Evolutionary conservation across 1,284 basidiomycete genomes (phyloP).

Genomic region (Athelia psychrophila): DNA sequence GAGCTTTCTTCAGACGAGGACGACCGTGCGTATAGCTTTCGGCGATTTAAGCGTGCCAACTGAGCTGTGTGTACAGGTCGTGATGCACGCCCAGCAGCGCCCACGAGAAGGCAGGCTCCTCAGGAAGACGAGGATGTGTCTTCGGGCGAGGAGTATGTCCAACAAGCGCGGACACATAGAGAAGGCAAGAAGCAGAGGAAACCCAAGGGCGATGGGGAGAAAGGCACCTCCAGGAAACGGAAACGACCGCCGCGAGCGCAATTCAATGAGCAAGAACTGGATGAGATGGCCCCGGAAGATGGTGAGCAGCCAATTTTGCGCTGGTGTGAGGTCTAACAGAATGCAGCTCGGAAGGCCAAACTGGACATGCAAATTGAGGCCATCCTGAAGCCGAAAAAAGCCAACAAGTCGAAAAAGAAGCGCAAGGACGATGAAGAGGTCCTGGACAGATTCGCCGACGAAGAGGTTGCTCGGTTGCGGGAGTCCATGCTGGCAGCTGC

Average conservation of each 20-base stretch:
- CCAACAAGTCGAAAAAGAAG: slow-evolving; percentile 62
- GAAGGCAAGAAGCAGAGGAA: slow-evolving; percentile 46
- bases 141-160: slow-evolving; percentile 66
- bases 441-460: slow-evolving; percentile 88
- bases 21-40: slow-evolving; percentile 33
- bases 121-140: slow-evolving; percentile 32
- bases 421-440: slow-evolving; percentile 77
- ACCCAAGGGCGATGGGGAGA: slow-evolving; percentile 34
- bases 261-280: slow-evolving; percentile 57
- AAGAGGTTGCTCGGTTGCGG: slow-evolving; percentile 83
- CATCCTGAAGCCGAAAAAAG: slow-evolving; percentile 80
- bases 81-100: no score
- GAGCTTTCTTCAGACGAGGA: slow-evolving; percentile 75
- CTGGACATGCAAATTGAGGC: slow-evolving; percentile 78
- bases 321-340: slow-evolving; percentile 4
- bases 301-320: slow-evolving; percentile 39
- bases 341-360: slow-evolving; percentile 55
- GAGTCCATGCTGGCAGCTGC: slow-evolving; percentile 88
- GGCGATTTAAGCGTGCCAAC: not conserved
- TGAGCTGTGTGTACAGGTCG: not conserved
- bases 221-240: slow-evolving; percentile 40
- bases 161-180: slow-evolving; percentile 41
- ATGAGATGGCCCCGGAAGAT: slow-evolving; percentile 67
- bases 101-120: not conserved
- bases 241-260: slow-evolving; percentile 39